Evolutionary conservation across 192 early-diverging fungal genomes (phyloP), one percentile per base, ranked within the genome.

Genomic region (Geosiphon pyriformis): DNA sequence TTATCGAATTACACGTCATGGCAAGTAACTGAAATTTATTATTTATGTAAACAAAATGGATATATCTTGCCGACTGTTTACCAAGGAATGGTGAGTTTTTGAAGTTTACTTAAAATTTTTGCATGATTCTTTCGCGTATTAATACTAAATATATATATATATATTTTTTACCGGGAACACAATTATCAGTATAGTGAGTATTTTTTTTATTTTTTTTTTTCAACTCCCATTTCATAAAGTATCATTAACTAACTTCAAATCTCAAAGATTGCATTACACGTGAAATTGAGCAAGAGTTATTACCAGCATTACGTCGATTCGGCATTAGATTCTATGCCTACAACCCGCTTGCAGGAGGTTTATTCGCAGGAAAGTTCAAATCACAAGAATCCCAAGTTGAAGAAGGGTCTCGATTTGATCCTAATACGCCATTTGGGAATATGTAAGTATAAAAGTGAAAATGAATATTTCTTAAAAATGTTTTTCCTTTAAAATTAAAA

Each of bases 291-390:
- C 73, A 60, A 2, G 87, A 87, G 67, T 70, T 88, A 22, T 73
- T 88, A 54, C 82, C 83, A 1, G 87, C 85, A 60, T 59, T 88
- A 35, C 73, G 79, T 0, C 74, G 78, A 12, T 71, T 88, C 30
- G 69, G 74, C 4, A 82, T 88, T 65, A 70, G 78, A 26, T 88
- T 88, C 63, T 85, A 88, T 65, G 82, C 79, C 0, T 88, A 86
- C 76, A 88, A 88, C 67, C 84, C 84, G 0, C 69, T 85, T 17
- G 79, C 76, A 30, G 86, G 86, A 7, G 86, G 78, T 11, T 61
- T 76, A 2, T 62, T 79, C 3, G 61, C 72, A 0, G 75, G 72
- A 0, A 54, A 58, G 0, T 71, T 69, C 31, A 42, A 6, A 10
- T 61, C 42, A 2, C 73, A 56, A 22, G 62, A 74, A 1, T 56